Percentiles rank a stretch among this genome's conserved stretches.
Conservation (phyloP, 805 yeast genomes). For the Wickerhamiella nectarea region DNA sequence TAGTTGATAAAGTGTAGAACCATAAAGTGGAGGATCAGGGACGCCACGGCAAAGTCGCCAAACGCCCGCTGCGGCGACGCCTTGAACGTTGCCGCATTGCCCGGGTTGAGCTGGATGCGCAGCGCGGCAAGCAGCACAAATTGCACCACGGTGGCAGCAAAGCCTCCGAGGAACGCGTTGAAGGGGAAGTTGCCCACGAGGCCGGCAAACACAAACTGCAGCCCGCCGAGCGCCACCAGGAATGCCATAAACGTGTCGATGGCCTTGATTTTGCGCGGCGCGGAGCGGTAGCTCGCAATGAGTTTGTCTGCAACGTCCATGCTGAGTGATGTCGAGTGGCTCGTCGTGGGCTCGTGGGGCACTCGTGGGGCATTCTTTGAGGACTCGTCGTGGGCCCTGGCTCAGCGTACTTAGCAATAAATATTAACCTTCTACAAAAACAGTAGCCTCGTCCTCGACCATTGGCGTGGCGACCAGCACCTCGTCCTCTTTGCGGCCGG, state of each 20-base stretch:
- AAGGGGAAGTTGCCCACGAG: constrained; percentile 84
- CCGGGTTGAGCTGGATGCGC: constrained; percentile 52
- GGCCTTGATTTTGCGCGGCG: constrained; percentile 33
- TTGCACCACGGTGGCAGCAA: constrained; percentile 84
- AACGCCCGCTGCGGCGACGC: constrained; percentile 49
- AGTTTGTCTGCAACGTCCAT: constrained; percentile 18
- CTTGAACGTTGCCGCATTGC: constrained; percentile 29
- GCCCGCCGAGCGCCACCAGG: constrained; percentile 55
- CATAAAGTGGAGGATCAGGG: constrained; percentile 76
- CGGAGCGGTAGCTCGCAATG: constrained; percentile 18
- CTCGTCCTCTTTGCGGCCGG: constrained; percentile 1
- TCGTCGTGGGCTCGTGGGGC: too few species aligned
- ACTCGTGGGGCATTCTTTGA: too few species aligned
- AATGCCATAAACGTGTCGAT: constrained; percentile 69
- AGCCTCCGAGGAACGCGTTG: constrained; percentile 92
- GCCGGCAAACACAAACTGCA: constrained; percentile 67
- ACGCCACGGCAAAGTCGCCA: constrained; percentile 79
- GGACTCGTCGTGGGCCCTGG: too few species aligned
- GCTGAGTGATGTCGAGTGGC: constrained; percentile 2
- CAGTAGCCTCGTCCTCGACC: constrained; percentile 9
- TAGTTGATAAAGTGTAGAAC: constrained; percentile 83
- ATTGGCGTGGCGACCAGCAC: constrained; percentile 8
- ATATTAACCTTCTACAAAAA: constrained; percentile 4
- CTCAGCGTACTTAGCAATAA: background rate
- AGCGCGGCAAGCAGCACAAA: constrained; percentile 66